Conservation (phyloP, 2,329 filamentous ascomycete species). For the Hymenoscyphus linearis region DNA sequence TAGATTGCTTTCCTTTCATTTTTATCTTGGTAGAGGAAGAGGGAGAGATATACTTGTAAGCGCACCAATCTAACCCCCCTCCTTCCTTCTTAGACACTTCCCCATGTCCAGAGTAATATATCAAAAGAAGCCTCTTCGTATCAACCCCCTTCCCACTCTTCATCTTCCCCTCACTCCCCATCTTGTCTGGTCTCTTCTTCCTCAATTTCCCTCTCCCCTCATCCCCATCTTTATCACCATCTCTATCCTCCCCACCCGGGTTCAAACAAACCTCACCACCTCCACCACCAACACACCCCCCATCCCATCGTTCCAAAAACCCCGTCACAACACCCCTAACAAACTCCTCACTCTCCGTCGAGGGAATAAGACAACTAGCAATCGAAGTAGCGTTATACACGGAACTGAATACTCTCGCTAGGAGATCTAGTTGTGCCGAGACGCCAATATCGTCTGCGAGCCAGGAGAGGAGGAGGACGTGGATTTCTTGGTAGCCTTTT, state of each 20-base stretch:
- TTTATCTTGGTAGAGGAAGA: background rate
- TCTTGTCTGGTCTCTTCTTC: no score
- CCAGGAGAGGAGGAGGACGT: constrained; percentile 7
- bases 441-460: constrained; percentile 6
- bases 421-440: background rate
- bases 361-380: background rate
- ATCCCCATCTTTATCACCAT: background rate
- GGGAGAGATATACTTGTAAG: constrained; percentile 1
- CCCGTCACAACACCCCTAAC: background rate
- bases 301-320: constrained; percentile 1
- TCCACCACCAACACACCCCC: background rate
- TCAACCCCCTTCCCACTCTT: background rate
- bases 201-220: background rate
- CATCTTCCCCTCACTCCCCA: background rate
- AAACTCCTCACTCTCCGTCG: background rate
- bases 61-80: constrained; percentile 2
- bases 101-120: constrained; percentile 9
- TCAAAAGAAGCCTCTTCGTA: constrained; percentile 1
- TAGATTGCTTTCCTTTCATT: background rate
- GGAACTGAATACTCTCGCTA: background rate
- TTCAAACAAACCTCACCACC: no score
- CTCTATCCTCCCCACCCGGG: background rate
- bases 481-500: background rate
- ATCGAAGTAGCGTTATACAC: constrained; percentile 7
- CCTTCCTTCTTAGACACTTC: background rate